Base-by-base conservation (phyloP, 2,329 filamentous ascomycete genomes). In the Epichloe gansuensis region DNA sequence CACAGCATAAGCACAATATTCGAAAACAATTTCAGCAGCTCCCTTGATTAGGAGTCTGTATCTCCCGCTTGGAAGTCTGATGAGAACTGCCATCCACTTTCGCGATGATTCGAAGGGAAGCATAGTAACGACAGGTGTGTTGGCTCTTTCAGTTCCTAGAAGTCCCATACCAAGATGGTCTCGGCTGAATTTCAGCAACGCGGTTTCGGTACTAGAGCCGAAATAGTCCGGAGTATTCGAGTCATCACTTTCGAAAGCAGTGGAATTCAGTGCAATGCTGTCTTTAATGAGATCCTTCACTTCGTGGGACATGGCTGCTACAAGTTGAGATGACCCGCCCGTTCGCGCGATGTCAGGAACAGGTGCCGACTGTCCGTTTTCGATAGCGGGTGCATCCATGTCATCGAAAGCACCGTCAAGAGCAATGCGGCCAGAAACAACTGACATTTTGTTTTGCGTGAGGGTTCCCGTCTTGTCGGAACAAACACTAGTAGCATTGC, bases 391-490 rank as follows among this genome's bases (percentile, higher is more conserved):
- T n/a, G 56, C 39, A 2, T 68, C 65, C 4, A 57, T 61, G 34
- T 71, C 68, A 8, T 70, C 66, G 45, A 69, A 71, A 42, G 58
- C 62, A 12, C 61, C 60, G 8, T 66, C 63, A 4, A 65, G 54
- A 3, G 79, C 77, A 35, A 81, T 57, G 9, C 75, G 76, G 7
- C 78, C 79, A 38, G 74, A 72, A 15, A 82, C 78, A 3, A 80
- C 75, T 3, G 71, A 77, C 79, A 83, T 83, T 57, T 77, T 76
- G 56, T 82, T 82, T 56, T 81, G 75, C 0, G 80, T 84, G 23
- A 84, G 67, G 1, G 81, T 84, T 4, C 81, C 81, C 0, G 80
- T 84, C 63, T 84, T 84, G 59, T 84, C 81, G 0, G 79, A 82
- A 61, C 80, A 83, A 47, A 84, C 74, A 7, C 74, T 79, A 0